Evolutionary conservation across 2,329 filamentous ascomycete species (phyloP).

Genomic region (Ceratocystis cubensis): DNA sequence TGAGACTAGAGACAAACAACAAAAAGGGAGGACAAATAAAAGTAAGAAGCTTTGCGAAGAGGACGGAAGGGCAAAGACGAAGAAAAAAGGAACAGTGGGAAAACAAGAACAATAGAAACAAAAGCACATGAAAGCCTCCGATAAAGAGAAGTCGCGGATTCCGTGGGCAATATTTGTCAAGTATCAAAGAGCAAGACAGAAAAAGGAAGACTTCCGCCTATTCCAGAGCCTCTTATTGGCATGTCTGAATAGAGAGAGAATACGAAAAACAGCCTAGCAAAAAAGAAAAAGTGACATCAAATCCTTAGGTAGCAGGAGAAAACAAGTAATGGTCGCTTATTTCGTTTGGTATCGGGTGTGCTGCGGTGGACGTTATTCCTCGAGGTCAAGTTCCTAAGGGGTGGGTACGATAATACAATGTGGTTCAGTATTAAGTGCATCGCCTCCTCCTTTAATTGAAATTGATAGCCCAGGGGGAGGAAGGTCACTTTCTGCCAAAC

Average conservation of each 20-base stretch:
- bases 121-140: neutral
- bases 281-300: neutral
- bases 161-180: neutral
- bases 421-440: conserved; percentile 5
- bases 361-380: neutral
- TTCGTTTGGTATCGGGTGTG: neutral
- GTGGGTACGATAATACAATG: conserved; percentile 4
- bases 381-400: neutral
- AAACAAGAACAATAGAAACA: neutral
- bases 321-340: neutral
- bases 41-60: neutral
- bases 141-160: neutral
- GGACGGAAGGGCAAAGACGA: neutral
- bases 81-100: neutral
- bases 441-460: conserved; percentile 10
- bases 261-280: conserved; percentile 2
- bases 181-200: neutral
- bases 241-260: neutral
- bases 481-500: neutral
- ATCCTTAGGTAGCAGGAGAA: neutral
- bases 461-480: conserved; percentile 6
- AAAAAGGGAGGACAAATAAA: neutral
- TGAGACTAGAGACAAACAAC: neutral
- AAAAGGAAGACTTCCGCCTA: neutral
- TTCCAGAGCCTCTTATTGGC: neutral